phyloP scores from a whole-genome alignment of 1,284 basidiomycete genomes.

The Irpex sp. region DNA sequence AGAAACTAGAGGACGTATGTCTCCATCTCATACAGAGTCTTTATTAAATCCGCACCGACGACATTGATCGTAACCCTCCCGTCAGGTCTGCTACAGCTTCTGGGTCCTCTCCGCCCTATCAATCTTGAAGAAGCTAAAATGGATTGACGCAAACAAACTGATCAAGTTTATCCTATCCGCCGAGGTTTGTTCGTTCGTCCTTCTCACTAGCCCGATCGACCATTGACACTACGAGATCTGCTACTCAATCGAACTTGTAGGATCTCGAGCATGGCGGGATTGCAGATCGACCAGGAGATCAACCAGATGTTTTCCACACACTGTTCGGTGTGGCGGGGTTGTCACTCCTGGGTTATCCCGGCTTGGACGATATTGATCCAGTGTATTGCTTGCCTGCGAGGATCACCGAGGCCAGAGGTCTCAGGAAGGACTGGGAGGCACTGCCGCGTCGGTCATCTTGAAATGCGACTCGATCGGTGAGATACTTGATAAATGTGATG shows the following conservation, averaged over 20 bases:
- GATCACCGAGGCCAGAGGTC: constrained; percentile 65
- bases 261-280: constrained; percentile 92
- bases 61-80: background rate
- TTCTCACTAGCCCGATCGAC: background rate
- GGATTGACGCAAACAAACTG: constrained; percentile 90
- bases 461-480: background rate
- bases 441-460: constrained; percentile 34
- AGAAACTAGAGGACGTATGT: constrained; percentile 95
- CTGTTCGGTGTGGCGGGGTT: constrained; percentile 90
- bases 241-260: constrained; percentile 33
- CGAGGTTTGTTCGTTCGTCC: constrained; percentile 50
- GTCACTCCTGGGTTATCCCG: constrained; percentile 87
- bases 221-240: background rate
- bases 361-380: constrained; percentile 83
- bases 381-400: constrained; percentile 93
- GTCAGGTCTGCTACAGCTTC: constrained; percentile 94
- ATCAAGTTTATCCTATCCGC: constrained; percentile 82
- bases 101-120: constrained; percentile 92
- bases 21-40: background rate
- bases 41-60: background rate
- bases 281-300: constrained; percentile 90
- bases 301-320: constrained; percentile 97
- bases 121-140: constrained; percentile 80
- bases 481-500: background rate
- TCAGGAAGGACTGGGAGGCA: constrained; percentile 68